Percentiles rank a stretch among this genome's conserved stretches.
Evolutionary conservation across 2,329 filamentous ascomycete genomes (phyloP).

Genomic region (Monilinia polystroma): DNA sequence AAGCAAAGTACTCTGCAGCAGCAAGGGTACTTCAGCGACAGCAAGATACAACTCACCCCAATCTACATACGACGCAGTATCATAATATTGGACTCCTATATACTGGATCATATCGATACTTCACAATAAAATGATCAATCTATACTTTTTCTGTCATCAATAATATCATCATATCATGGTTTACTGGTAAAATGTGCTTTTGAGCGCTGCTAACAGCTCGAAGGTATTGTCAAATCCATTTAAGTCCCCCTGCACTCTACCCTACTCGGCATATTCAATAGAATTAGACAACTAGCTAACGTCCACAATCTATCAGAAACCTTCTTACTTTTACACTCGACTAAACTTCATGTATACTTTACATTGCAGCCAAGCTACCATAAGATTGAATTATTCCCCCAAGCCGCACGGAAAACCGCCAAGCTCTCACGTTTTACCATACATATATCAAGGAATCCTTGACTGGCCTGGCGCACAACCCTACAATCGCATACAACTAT

Average conservation of each 20-base stretch:
- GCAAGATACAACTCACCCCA: neutral
- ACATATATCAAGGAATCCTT: neutral
- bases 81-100: neutral
- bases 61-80: neutral
- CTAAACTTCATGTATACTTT: neutral
- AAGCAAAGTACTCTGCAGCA: neutral
- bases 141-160: neutral
- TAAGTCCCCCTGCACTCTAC: no score
- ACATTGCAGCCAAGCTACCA: neutral
- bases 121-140: neutral
- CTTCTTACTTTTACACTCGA: neutral
- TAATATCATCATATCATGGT: neutral
- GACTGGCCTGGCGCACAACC: neutral
- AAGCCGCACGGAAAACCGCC: neutral
- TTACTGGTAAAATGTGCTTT: neutral
- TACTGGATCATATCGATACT: neutral
- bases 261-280: neutral
- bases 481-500: neutral
- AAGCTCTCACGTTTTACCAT: neutral
- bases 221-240: neutral
- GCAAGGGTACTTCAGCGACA: neutral
- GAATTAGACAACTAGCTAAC: slow-evolving; percentile 5
- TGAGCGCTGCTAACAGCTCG: neutral
- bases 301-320: neutral
- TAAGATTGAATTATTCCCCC: neutral